Conservation (phyloP, 169 alveolate species). For the Plasmodium gaboni region DNA sequence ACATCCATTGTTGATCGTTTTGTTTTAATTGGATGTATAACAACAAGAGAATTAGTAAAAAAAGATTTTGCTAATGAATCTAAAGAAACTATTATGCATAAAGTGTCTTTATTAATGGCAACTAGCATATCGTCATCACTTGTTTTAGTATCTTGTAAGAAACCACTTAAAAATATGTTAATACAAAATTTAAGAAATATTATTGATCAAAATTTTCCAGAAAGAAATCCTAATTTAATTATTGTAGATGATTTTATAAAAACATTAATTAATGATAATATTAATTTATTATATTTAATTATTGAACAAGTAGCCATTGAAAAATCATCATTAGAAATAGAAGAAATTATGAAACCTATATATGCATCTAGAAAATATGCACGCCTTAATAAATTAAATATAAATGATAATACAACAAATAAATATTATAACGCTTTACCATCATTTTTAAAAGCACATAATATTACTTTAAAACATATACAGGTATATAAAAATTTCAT, state of each 20-base stretch:
- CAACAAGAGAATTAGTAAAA: slow-evolving; percentile 94
- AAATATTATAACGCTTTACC: slow-evolving; percentile 73
- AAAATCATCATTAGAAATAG: slow-evolving; percentile 79
- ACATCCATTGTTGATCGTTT: slow-evolving; percentile 81
- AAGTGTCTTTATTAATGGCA: slow-evolving; percentile 93
- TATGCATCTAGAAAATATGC: slow-evolving; percentile 76
- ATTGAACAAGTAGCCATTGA: slow-evolving; percentile 86
- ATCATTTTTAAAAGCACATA: slow-evolving; percentile 65
- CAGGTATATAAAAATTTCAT: slow-evolving; percentile 75
- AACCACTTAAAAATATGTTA: slow-evolving; percentile 88
- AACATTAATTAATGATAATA: slow-evolving; percentile 82
- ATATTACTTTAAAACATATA: slow-evolving; percentile 68
- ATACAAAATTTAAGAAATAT: slow-evolving; percentile 52
- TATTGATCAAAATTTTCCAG: slow-evolving; percentile 29
- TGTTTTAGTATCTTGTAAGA: slow-evolving; percentile 93
- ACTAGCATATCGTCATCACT: slow-evolving; percentile 93
- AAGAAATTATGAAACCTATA: slow-evolving; percentile 78
- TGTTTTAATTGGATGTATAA: slow-evolving; percentile 94
- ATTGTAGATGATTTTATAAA: slow-evolving; percentile 79
- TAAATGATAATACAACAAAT: slow-evolving; percentile 49
- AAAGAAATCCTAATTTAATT: slow-evolving; percentile 73
- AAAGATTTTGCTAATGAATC: slow-evolving; percentile 96
- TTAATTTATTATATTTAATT: slow-evolving; percentile 82
- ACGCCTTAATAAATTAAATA: slow-evolving; percentile 62
- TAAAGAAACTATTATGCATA: slow-evolving; percentile 89